Conservation (phyloP, 805 yeast genomes). For the Suhomyces vadensis region DNA sequence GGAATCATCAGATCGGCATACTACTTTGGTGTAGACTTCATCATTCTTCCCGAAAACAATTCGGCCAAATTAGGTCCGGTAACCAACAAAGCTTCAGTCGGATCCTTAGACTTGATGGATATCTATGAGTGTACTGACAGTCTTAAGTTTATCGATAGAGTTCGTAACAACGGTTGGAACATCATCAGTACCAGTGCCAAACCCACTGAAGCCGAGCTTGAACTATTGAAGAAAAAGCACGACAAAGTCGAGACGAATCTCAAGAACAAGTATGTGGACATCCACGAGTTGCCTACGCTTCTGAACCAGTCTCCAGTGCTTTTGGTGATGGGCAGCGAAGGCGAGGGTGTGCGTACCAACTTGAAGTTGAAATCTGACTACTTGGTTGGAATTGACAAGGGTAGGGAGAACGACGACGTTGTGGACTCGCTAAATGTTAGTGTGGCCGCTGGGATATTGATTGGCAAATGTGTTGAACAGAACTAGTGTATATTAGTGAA, state of each 20-base stretch:
- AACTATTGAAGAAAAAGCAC: slow-evolving; percentile 25
- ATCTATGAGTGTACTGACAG: slow-evolving; percentile 62
- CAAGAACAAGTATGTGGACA: slow-evolving; percentile 36
- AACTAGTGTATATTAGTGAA: too few relatives aligned
- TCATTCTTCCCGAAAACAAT: slow-evolving; percentile 66
- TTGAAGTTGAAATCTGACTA: slow-evolving; percentile 59
- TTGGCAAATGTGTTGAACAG: slow-evolving; percentile 25
- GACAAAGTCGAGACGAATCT: slow-evolving; percentile 28
- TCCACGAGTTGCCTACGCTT: slow-evolving; percentile 45
- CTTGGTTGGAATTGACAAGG: slow-evolving; percentile 43
- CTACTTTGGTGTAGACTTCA: slow-evolving; percentile 79
- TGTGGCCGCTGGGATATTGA: slow-evolving; percentile 78
- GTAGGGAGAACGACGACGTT: slow-evolving; percentile 26
- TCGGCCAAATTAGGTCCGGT: slow-evolving; percentile 76
- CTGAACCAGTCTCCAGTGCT: slow-evolving; percentile 57
- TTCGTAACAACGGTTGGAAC: slow-evolving; percentile 65
- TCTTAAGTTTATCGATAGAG: slow-evolving; percentile 57
- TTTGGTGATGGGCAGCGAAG: slow-evolving; percentile 83
- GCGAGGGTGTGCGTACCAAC: slow-evolving; percentile 73
- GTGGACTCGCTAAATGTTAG: slow-evolving; percentile 88
- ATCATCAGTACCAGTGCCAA: slow-evolving; percentile 61
- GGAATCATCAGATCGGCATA: slow-evolving; percentile 79
- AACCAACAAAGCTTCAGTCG: slow-evolving; percentile 79
- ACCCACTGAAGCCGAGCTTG: slow-evolving; percentile 23
- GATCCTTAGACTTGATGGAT: slow-evolving; percentile 75